A percentile compares a stretch with the other conserved stretches of the same genome.
Conservation (phyloP, 2,329 filamentous ascomycete species). For the Cucurbitaria berberidis region DNA sequence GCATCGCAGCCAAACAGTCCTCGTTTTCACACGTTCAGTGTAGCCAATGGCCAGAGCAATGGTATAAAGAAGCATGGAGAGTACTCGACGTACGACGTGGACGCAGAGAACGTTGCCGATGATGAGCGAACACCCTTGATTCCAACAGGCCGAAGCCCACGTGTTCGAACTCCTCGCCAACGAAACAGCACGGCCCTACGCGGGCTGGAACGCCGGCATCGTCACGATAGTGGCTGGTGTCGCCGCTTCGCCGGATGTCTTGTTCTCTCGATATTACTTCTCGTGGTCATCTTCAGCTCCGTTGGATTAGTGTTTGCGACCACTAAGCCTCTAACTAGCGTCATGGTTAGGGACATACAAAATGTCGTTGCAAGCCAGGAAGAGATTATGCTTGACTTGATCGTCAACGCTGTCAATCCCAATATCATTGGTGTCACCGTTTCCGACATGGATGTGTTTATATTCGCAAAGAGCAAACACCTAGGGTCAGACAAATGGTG, state of each 20-base stretch:
- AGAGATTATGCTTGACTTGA: slow-evolving; percentile 91
- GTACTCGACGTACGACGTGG: slow-evolving; percentile 76
- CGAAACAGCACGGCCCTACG: slow-evolving; percentile 65
- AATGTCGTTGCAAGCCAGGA: slow-evolving; percentile 94
- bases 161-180: slow-evolving; percentile 56
- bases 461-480: slow-evolving; percentile 93
- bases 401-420: slow-evolving; percentile 87
- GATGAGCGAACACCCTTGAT: slow-evolving; percentile 89
- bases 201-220: slow-evolving; percentile 73
- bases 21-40: slow-evolving; percentile 56
- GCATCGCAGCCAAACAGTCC: slow-evolving; percentile 74
- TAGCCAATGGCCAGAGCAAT: slow-evolving; percentile 38
- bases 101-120: slow-evolving; percentile 79
- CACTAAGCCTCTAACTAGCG: slow-evolving; percentile 81
- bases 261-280: slow-evolving; percentile 79
- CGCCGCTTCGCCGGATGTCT: slow-evolving; percentile 85
- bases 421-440: slow-evolving; percentile 90
- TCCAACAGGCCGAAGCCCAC: slow-evolving; percentile 65
- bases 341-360: slow-evolving; percentile 79
- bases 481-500: slow-evolving; percentile 66
- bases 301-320: slow-evolving; percentile 90
- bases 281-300: slow-evolving; percentile 82
- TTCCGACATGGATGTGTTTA: slow-evolving; percentile 83
- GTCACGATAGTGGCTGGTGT: slow-evolving; percentile 60
- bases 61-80: slow-evolving; percentile 64